Conservation (phyloP, 108 stramenopile species). For the Skeletonema tropicum region DNA sequence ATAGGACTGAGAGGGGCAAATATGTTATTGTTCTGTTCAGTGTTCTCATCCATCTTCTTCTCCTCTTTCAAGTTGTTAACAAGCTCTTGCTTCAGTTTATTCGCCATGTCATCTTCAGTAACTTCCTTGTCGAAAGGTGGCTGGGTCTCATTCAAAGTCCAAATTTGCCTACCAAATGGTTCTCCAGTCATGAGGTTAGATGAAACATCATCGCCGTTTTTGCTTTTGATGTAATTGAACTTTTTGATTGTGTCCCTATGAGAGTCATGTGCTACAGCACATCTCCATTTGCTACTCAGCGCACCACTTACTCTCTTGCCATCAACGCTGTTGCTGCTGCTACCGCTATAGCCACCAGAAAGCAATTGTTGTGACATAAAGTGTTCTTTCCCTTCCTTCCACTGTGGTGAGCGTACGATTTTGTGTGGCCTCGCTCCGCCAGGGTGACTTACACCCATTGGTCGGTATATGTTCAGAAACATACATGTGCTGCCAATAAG, state of each 20-base stretch:
- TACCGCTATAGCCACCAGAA: not conserved
- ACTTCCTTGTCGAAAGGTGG: not conserved
- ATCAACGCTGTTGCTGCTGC: not conserved
- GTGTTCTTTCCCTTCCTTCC: conserved; percentile 46
- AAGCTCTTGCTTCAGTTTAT: conserved; percentile 21
- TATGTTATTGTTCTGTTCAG: conserved; percentile 3
- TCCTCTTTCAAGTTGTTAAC: not conserved
- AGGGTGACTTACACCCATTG: conserved; percentile 67
- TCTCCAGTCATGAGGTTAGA: conserved; percentile 67
- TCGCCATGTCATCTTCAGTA: conserved; percentile 35
- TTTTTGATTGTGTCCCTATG: conserved; percentile 59
- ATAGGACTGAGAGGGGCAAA: conserved; percentile 11
- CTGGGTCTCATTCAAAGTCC: conserved; percentile 51
- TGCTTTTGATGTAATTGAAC: conserved; percentile 16
- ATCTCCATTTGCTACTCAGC: conserved; percentile 56
- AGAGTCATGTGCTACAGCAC: conserved; percentile 72
- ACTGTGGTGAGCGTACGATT: conserved; percentile 69
- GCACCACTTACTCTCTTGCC: too few species aligned
- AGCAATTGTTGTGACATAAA: conserved; percentile 22
- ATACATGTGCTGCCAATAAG: conserved; percentile 11
- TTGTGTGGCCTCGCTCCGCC: conserved; percentile 78
- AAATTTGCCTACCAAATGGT: conserved; percentile 78
- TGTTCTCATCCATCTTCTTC: conserved; percentile 1
- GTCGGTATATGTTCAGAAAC: conserved; percentile 23
- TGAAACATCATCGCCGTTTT: conserved; percentile 7